Evolutionary conservation across 2,329 filamentous ascomycete genomes (phyloP).

Genomic region (Fusarium ambrosium): DNA sequence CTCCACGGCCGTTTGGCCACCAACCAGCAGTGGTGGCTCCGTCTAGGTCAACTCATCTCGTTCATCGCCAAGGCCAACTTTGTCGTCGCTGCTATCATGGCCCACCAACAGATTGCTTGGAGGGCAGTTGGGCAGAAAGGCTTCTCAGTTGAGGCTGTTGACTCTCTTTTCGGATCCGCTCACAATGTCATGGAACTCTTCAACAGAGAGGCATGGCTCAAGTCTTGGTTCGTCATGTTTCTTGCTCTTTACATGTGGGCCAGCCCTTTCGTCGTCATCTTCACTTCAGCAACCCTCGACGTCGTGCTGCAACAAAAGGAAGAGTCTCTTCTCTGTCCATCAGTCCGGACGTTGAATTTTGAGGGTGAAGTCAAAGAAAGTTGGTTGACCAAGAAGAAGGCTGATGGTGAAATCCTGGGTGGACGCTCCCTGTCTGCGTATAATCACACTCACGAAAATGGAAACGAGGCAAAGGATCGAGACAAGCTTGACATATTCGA

Average conservation of each 20-base stretch:
- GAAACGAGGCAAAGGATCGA: not conserved
- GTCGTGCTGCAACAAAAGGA: not conserved
- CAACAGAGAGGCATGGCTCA: conserved; percentile 15
- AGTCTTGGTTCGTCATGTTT: conserved; percentile 11
- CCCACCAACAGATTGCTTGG: conserved; percentile 26
- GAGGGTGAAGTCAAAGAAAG: not conserved
- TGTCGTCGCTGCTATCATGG: conserved; percentile 23
- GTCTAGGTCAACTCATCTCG: conserved; percentile 28
- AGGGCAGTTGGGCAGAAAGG: conserved; percentile 16
- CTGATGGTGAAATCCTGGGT: not conserved
- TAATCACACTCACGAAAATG: not conserved
- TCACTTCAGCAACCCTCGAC: conserved; percentile 19
- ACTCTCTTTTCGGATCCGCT: conserved; percentile 21
- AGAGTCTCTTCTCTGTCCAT: not conserved
- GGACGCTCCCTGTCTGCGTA: not conserved
- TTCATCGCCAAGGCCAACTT: conserved; percentile 25
- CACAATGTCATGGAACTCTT: conserved; percentile 12
- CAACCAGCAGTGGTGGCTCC: conserved; percentile 34
- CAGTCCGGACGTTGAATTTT: not conserved
- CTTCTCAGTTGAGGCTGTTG: conserved; percentile 20
- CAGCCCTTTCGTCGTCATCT: conserved; percentile 24
- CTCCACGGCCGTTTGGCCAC: conserved; percentile 17
- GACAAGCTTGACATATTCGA: not conserved
- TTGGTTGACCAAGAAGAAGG: not conserved
- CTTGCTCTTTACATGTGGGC: conserved; percentile 27